phyloP scores from a whole-genome alignment of 2,329 filamentous ascomycete species.

The Monosporascus sp. region DNA sequence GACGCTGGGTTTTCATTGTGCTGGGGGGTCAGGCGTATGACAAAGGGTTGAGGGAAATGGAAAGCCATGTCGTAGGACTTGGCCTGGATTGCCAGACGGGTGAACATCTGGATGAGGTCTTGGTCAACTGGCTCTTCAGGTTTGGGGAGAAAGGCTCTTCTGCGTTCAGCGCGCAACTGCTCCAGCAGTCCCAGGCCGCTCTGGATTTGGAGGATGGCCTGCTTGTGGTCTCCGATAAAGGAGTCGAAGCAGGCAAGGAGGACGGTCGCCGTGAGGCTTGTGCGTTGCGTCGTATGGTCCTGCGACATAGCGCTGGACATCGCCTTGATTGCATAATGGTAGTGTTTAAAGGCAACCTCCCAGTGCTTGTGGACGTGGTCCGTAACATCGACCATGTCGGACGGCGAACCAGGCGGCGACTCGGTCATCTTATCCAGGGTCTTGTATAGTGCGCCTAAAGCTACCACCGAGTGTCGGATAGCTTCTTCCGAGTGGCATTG shows the following conservation, averaged over 20 bases:
- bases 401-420: conserved; percentile 43
- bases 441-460: conserved; percentile 62
- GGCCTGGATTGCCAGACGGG: conserved; percentile 57
- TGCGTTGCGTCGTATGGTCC: conserved; percentile 42
- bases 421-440: conserved; percentile 55
- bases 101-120: conserved; percentile 59
- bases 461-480: conserved; percentile 60
- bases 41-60: conserved; percentile 58
- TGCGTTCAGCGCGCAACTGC: conserved; percentile 41
- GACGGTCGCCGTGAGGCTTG: conserved; percentile 58
- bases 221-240: conserved; percentile 57
- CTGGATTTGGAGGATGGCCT: conserved; percentile 58
- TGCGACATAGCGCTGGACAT: conserved; percentile 39
- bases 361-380: conserved; percentile 46
- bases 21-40: conserved; percentile 45
- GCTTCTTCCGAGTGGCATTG: conserved; percentile 57
- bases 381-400: conserved; percentile 21
- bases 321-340: conserved; percentile 49
- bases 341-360: conserved; percentile 55
- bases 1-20: conserved; percentile 30
- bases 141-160: conserved; percentile 30
- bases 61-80: conserved; percentile 66
- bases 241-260: conserved; percentile 65
- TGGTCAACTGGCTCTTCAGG: conserved; percentile 48
- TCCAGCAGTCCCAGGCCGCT: conserved; percentile 51